Conservation (phyloP, 2,329 filamentous ascomycete genomes). For the Sporothrix pallida region DNA sequence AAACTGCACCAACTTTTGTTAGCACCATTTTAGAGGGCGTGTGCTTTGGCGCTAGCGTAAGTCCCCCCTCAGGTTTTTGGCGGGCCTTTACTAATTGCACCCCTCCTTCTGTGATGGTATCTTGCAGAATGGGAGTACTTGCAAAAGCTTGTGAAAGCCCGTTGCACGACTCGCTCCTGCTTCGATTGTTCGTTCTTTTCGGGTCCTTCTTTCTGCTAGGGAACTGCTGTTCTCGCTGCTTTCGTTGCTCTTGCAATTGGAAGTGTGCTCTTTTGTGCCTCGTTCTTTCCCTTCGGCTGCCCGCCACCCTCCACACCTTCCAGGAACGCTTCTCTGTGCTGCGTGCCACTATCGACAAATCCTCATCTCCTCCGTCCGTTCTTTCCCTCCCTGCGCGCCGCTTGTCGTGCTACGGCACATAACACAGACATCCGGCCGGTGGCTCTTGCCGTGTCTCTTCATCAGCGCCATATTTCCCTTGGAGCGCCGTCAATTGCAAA, state of each 20-base stretch:
- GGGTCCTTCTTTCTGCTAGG: neutral
- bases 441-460: constrained; percentile 8
- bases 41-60: constrained; percentile 17
- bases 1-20: neutral
- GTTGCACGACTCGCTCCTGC: neutral
- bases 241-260: neutral
- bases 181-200: neutral
- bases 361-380: constrained; percentile 5
- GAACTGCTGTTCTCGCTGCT: neutral
- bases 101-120: neutral
- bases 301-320: neutral
- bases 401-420: neutral
- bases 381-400: neutral
- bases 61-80: neutral
- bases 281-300: neutral
- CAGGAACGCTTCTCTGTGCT: constrained; percentile 13
- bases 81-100: neutral
- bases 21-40: neutral
- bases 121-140: neutral
- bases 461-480: constrained; percentile 1
- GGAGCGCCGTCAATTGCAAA: constrained; percentile 9
- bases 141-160: constrained; percentile 28
- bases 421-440: neutral
- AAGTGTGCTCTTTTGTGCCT: too few species aligned
- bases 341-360: constrained; percentile 13